phyloP scores from a whole-genome alignment of 1,139 yeast genomes.

The Meyerozyma guilliermondii region DNA sequence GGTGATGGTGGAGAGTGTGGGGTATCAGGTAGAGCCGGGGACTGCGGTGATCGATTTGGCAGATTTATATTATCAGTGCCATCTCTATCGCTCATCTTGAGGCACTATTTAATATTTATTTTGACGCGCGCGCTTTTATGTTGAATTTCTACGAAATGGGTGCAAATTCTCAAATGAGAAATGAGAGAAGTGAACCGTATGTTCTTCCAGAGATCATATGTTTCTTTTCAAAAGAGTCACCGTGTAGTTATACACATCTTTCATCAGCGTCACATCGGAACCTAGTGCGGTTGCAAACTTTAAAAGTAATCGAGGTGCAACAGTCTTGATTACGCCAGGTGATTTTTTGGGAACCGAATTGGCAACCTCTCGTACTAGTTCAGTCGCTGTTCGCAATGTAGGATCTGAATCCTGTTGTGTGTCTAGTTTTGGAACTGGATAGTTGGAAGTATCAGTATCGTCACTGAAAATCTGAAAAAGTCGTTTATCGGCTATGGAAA shows the following conservation, averaged over 20 bases:
- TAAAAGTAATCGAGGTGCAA: not conserved
- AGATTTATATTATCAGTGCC: not conserved
- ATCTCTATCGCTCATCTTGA: not conserved
- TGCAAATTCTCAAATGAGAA: too few species aligned
- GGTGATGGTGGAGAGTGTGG: not conserved
- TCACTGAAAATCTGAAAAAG: conserved; percentile 1
- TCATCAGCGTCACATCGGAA: not conserved
- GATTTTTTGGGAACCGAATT: not conserved
- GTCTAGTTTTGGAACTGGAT: not conserved
- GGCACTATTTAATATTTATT: not conserved
- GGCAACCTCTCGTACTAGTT: not conserved
- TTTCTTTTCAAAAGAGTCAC: not conserved
- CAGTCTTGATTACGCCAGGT: not conserved
- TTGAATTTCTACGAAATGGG: not conserved
- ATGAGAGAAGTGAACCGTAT: not conserved
- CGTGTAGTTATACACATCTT: not conserved
- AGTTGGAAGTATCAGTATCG: not conserved
- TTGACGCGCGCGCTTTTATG: not conserved
- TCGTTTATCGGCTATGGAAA: not conserved
- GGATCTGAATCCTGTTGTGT: not conserved
- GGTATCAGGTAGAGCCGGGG: not conserved
- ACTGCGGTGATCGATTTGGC: not conserved
- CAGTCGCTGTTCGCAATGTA: not conserved
- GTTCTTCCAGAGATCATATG: not conserved
- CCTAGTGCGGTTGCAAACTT: not conserved